Base-by-base conservation (phyloP, 352 stramenopile genomes). In the Pythium chondricola region DNA sequence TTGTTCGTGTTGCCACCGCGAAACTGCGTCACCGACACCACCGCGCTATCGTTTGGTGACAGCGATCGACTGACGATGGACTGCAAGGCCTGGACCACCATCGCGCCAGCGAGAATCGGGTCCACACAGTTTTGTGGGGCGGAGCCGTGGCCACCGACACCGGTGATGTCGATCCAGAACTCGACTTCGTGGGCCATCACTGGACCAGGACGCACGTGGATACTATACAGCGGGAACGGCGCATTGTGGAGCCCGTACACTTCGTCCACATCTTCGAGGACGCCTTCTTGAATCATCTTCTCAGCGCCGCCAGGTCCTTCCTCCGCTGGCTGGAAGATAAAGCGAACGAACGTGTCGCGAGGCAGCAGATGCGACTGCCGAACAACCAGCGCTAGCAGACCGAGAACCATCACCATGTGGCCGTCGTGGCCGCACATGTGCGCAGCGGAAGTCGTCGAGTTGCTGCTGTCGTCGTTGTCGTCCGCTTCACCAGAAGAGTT, bases 301-400 rank as follows among this genome's bases (percentile, higher is more conserved):
- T 93, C 83, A 13, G 83, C 90, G 17, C 95, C 95, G 21, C 87
- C 93, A 6, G 82, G 82, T 22, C 83, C 88, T 53, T 96, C 93
- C 58, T 98, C 95, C 0, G 95, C 94, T n/a, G 95, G 95, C 65
- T 98, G 95, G 61, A 98, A 98, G 27, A 98, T 72, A 20, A 98
- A 83, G 26, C 90, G 84, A 13, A 98, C 78, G 32, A 86, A 85
- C 1, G 81, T 82, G 38, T 85, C 62, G 6, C 72, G 63, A 5
- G 81, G 81, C 14, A 96, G 56, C 46, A 77, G 55, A 46, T 93
- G 80, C 2, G 83, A 65, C 25, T 77, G 75, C 17, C 71, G 67
- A 5, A 89, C 69, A 3, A 96, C 57, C 42, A 96, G 52, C 14
- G 75, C 78, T 8, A 83, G 79, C 20, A 97, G 79, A n/a, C 91